Percentiles rank a stretch among this genome's conserved stretches.
These are phyloP conservation scores for Aspergillus candidus DNA, from an alignment of 2,329 filamentous ascomycete species.

Conservation along the genomic window DNA sequence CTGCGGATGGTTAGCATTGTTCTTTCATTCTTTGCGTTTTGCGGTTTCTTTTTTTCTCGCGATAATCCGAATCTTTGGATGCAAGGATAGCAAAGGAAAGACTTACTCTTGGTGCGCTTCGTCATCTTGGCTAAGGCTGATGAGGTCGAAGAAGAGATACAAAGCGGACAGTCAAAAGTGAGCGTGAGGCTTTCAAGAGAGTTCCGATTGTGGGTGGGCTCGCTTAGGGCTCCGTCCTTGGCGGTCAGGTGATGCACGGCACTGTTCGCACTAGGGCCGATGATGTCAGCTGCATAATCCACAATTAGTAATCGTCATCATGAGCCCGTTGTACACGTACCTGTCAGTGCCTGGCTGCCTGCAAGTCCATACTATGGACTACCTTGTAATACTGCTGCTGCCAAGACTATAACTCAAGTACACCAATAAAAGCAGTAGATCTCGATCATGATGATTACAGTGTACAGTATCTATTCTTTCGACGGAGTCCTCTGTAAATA, in stretches of 20 bases:
- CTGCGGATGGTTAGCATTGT: constrained; percentile 23
- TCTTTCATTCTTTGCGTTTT: background rate
- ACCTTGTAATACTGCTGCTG: no score
- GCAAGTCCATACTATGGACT: no score
- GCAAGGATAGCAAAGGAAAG: background rate
- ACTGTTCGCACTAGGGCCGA: background rate
- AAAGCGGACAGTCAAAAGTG: constrained; percentile 29
- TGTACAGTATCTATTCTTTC: no score
- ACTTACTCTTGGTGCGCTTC: constrained; percentile 79
- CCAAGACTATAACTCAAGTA: no score
- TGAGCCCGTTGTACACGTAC: background rate
- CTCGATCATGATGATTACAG: no score
- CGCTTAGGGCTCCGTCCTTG: constrained; percentile 34
- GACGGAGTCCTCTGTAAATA: no score
- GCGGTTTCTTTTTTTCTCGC: background rate
- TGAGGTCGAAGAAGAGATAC: constrained; percentile 33
- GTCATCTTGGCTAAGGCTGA: constrained; percentile 65
- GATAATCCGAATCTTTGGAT: no score
- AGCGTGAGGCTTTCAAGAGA: constrained; percentile 28
- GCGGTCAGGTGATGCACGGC: constrained; percentile 24
- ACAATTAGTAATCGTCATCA: constrained; percentile 5
- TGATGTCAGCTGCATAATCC: constrained; percentile 1
- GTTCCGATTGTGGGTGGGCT: constrained; percentile 33
- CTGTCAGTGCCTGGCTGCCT: no score
- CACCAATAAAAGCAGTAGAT: no score